These are phyloP conservation scores for Metschnikowia bowlesiae DNA, from an alignment of 805 yeast species.

Conservation along the genomic window DNA sequence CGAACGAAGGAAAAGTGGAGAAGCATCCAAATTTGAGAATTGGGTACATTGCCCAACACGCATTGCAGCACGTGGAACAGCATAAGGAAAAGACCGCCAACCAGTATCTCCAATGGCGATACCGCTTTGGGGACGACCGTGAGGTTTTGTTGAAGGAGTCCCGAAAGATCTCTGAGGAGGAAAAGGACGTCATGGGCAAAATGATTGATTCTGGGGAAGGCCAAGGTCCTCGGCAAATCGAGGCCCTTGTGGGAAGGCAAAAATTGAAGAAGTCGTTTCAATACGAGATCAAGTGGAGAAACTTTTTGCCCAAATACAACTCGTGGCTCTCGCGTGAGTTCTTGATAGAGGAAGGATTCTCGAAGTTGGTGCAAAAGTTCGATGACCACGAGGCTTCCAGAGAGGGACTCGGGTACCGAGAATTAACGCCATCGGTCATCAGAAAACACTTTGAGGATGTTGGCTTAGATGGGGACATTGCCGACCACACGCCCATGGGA, in stretches of 20 bases:
- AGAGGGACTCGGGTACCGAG: conserved; percentile 49
- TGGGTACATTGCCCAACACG: conserved; percentile 98
- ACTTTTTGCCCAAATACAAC: conserved; percentile 88
- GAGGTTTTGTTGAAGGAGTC: conserved; percentile 90
- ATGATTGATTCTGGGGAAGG: conserved; percentile 82
- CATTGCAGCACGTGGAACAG: conserved; percentile 93
- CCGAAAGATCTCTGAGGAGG: conserved; percentile 74
- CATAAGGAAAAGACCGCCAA: conserved; percentile 98
- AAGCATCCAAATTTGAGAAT: conserved; percentile 97
- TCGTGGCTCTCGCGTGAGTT: conserved; percentile 88
- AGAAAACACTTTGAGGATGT: conserved; percentile 96
- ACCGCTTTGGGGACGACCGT: conserved; percentile 95
- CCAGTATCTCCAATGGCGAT: conserved; percentile 98
- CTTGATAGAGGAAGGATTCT: conserved; percentile 53
- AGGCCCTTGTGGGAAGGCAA: conserved; percentile 96
- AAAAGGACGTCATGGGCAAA: conserved; percentile 70
- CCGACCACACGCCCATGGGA: conserved; percentile 96
- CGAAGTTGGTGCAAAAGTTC: conserved; percentile 40
- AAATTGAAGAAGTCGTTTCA: conserved; percentile 94
- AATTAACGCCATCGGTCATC: conserved; percentile 79
- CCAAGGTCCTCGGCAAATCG: conserved; percentile 80
- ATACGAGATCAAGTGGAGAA: conserved; percentile 93
- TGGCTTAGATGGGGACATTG: conserved; percentile 96
- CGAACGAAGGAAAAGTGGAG: conserved; percentile 85
- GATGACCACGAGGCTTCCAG: conserved; percentile 48